These are phyloP conservation scores for Triticum urartu DNA, from an alignment of 176 grass and related monocot genomes.

Conservation along the genomic window DNA sequence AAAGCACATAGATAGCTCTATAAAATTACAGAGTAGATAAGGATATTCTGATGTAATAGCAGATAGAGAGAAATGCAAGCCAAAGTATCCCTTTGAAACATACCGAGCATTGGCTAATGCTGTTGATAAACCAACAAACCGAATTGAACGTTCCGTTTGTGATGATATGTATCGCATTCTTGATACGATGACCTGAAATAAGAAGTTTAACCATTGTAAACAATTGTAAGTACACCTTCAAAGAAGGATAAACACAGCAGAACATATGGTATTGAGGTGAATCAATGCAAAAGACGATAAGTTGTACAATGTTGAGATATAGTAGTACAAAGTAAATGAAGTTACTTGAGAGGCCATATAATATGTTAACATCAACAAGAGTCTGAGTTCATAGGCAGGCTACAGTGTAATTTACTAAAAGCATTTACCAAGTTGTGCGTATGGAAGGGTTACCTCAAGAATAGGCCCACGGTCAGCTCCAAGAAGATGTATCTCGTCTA, in stretches of 20 bases:
- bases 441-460: slow-evolving; percentile 75
- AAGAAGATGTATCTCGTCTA: slow-evolving; percentile 98
- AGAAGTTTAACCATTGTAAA: slow-evolving; percentile 24
- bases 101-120: slow-evolving; percentile 95
- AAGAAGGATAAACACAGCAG: slow-evolving; percentile 14
- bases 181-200: slow-evolving; percentile 91
- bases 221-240: slow-evolving; percentile 14
- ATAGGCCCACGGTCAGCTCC: slow-evolving; percentile 96
- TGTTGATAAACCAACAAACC: slow-evolving; percentile 96
- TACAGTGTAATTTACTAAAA: slow-evolving; percentile 3
- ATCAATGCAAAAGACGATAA: background rate
- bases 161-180: slow-evolving; percentile 99
- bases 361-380: background rate
- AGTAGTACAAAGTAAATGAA: slow-evolving; percentile 16
- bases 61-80: background rate
- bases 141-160: slow-evolving; percentile 79
- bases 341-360: background rate
- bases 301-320: background rate
- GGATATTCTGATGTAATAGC: background rate
- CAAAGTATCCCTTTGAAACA: slow-evolving; percentile 24
- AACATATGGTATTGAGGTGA: background rate
- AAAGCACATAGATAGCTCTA: background rate
- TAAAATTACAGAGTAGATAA: background rate
- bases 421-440: slow-evolving; percentile 25
- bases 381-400: background rate